phyloP scores from a whole-genome alignment of 2,329 filamentous ascomycete species.

The Penicillium corylophilum region DNA sequence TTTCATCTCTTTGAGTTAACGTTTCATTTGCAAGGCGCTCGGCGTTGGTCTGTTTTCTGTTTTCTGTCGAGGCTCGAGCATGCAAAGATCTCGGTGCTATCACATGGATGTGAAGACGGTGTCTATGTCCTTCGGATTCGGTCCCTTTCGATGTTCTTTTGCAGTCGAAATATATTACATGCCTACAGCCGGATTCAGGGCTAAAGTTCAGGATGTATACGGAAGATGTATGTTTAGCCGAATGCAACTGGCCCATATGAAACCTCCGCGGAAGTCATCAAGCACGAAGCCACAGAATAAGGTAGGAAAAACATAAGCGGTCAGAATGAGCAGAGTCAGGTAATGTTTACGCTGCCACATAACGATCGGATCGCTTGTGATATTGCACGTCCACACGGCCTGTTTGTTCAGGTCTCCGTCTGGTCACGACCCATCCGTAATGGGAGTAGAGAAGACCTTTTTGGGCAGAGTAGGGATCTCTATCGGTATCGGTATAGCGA shows the following conservation, averaged over 20 bases:
- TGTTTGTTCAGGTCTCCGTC: conserved; percentile 2
- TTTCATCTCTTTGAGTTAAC: background rate
- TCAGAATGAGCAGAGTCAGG: background rate
- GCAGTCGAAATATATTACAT: background rate
- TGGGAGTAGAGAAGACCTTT: conserved; percentile 9
- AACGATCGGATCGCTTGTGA: conserved; percentile 5
- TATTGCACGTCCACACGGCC: conserved; percentile 7
- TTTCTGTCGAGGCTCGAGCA: background rate
- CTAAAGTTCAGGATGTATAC: background rate
- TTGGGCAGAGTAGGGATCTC: conserved; percentile 8
- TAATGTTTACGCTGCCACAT: conserved; percentile 11
- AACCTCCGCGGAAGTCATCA: conserved; percentile 2
- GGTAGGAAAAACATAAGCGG: background rate
- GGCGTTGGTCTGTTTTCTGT: conserved; percentile 10
- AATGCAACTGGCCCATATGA: conserved; percentile 3
- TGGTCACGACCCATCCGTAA: conserved; percentile 9
- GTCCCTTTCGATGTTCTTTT: background rate
- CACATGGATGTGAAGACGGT: background rate
- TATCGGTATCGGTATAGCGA: conserved; percentile 11
- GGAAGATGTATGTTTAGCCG: background rate
- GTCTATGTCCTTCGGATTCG: background rate
- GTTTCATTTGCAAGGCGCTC: conserved; percentile 21
- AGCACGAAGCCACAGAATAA: background rate
- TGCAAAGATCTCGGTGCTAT: background rate
- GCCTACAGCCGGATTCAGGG: background rate